Base-by-base conservation (phyloP, 2,329 filamentous ascomycete genomes). In the Microdochium nivale region DNA sequence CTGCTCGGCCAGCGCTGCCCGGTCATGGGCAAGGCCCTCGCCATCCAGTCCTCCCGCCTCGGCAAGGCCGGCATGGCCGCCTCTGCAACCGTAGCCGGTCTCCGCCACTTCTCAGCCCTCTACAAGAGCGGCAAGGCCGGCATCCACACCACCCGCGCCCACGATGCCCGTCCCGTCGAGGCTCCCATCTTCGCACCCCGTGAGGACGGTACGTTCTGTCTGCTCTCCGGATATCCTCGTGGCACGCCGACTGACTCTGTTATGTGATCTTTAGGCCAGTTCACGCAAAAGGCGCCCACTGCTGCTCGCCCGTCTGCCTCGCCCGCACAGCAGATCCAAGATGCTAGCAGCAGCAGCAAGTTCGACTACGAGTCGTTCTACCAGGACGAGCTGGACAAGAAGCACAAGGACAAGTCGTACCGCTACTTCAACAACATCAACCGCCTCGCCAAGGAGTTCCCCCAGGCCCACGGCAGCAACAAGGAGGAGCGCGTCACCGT, bases 351-450 rank as follows among this genome's bases (percentile, higher is more conserved):
- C 49, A 56, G 54, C 43, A 76, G 77, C 53, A 88, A 84, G 63
- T 99, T 96, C 70, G 80, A 97, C 70, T 99, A 99, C 65, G 84
- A 96, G 63, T 81, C 70, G 47, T 99, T 96, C 71, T 99, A 97
- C 73, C 74, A 85, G 58, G 75, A 75, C 55, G 92, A 99, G 70
- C 73, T 99, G 60, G 90, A 96, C 62, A 97, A 96, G 81, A 99
- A 99, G 77, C 94, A 96, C 80, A 91, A 95, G 79, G 94, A 99
- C 79, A 97, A 96, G 76, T 96, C 91, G 50, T 99, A 99, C 76
- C 89, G 94, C 65, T 97, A 97, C 77, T 99, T 99, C 78, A 99
- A 99, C 80, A 99, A 99, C 77, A 99, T 99, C 83, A 99, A 99
- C 67, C 90, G 94, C 33, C 79, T 99, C 55, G 94, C 94, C 59